Conservation (phyloP, 1,284 basidiomycete species). For the Afroboletus lepidellus region DNA sequence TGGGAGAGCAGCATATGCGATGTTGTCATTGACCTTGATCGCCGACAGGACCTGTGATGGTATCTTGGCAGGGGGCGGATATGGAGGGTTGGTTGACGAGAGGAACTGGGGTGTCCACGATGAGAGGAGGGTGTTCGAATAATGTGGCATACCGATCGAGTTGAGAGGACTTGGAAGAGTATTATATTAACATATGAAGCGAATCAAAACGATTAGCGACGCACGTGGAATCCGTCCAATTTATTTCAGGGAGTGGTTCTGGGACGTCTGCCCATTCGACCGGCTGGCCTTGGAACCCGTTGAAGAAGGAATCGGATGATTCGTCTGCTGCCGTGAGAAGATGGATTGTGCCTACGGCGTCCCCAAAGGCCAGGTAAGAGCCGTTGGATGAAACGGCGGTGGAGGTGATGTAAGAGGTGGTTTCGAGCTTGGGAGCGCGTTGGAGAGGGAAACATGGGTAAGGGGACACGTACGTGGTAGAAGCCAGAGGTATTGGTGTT, state of each 20-base stretch:
- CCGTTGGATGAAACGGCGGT: constrained; percentile 84
- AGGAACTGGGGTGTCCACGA: constrained; percentile 65
- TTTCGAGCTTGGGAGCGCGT: constrained; percentile 51
- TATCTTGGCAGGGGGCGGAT: constrained; percentile 72
- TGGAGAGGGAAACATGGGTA: background rate
- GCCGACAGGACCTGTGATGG: constrained; percentile 73
- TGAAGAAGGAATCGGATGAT: constrained; percentile 69
- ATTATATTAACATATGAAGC: background rate
- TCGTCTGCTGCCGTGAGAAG: constrained; percentile 76
- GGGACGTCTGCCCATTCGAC: constrained; percentile 83
- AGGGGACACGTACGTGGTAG: constrained; percentile 57
- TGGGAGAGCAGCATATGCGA: constrained; percentile 85
- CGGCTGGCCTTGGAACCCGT: constrained; percentile 83
- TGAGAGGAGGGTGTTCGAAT: constrained; percentile 76
- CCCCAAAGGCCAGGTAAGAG: constrained; percentile 90
- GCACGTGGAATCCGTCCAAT: constrained; percentile 83
- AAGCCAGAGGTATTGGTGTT: constrained; percentile 71
- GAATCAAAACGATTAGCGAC: constrained; percentile 23
- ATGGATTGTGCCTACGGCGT: constrained; percentile 84
- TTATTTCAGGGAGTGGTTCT: constrained; percentile 67
- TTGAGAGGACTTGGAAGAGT: constrained; percentile 71
- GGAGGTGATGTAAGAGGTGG: constrained; percentile 76
- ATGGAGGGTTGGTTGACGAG: constrained; percentile 43
- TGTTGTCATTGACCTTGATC: constrained; percentile 85
- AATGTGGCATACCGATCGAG: constrained; percentile 87